These are phyloP conservation scores for Yarrowia porcina DNA, from an alignment of 805 yeast genomes.

Conservation along the genomic window DNA sequence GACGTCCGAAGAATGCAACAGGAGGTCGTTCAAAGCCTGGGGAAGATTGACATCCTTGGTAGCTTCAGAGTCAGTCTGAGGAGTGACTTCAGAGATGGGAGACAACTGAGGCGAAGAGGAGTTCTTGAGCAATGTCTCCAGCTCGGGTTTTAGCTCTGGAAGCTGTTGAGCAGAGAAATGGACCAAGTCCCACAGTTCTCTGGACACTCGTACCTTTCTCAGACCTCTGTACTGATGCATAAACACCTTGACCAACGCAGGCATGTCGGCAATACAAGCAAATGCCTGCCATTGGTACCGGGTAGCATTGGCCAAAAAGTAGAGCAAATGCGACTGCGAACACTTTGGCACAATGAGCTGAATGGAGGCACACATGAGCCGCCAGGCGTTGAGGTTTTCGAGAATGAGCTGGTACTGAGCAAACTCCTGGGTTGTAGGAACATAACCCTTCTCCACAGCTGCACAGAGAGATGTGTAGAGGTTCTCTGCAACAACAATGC, in stretches of 20 bases:
- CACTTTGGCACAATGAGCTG: neutral
- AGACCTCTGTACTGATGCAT: conserved; percentile 28
- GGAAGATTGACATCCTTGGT: conserved; percentile 24
- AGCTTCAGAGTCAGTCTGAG: conserved; percentile 3
- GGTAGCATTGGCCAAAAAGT: conserved; percentile 40
- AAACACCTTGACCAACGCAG: conserved; percentile 30
- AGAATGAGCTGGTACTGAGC: conserved; percentile 8
- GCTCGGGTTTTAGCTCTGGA: conserved; percentile 29
- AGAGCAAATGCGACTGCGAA: conserved; percentile 36
- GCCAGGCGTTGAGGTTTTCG: conserved; percentile 4
- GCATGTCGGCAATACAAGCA: conserved; percentile 30
- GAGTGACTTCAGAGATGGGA: conserved; percentile 33
- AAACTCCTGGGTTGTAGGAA: conserved; percentile 1
- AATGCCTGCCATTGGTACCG: conserved; percentile 29
- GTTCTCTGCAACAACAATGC: neutral
- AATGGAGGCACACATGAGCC: conserved; percentile 10
- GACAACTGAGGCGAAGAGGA: conserved; percentile 31
- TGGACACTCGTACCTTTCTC: conserved; percentile 29
- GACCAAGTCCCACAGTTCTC: conserved; percentile 32
- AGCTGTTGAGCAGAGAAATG: conserved; percentile 29
- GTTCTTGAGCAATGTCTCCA: conserved; percentile 30
- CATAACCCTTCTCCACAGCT: neutral
- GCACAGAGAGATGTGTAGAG: neutral
- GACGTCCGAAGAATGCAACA: conserved; percentile 28
- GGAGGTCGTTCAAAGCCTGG: conserved; percentile 24